phyloP scores from a whole-genome alignment of 2,329 filamentous ascomycete species.

The Colletotrichum caudatum region DNA sequence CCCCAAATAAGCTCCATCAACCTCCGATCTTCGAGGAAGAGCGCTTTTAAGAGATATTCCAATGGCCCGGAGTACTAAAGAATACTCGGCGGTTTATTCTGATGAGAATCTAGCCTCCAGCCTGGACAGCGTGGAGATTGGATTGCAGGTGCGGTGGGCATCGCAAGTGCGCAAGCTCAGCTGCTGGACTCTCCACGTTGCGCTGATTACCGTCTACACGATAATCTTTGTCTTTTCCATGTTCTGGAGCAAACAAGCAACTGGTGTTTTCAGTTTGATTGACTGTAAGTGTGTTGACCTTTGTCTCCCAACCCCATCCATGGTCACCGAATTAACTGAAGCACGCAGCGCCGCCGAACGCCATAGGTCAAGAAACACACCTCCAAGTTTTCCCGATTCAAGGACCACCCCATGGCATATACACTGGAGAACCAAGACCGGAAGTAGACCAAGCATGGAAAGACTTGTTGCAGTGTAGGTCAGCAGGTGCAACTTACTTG shows the following conservation, averaged over 20 bases:
- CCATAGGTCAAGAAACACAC: slow-evolving; percentile 26
- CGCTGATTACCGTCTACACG: slow-evolving; percentile 24
- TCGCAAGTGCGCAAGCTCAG: slow-evolving; percentile 8
- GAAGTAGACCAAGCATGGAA: slow-evolving; percentile 39
- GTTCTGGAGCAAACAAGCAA: neutral
- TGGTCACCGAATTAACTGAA: neutral
- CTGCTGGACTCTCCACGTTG: slow-evolving; percentile 27
- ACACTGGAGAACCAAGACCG: slow-evolving; percentile 33
- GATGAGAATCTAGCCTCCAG: slow-evolving; percentile 26
- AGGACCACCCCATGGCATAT: slow-evolving; percentile 36
- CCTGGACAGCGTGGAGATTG: slow-evolving; percentile 23
- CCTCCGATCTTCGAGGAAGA: neutral
- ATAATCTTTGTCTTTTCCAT: slow-evolving; percentile 13
- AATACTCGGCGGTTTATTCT: slow-evolving; percentile 19
- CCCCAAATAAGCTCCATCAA: neutral
- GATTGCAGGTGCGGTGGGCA: neutral
- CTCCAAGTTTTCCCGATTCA: slow-evolving; percentile 38
- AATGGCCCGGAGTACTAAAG: slow-evolving; percentile 14
- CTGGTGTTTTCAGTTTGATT: slow-evolving; percentile 27
- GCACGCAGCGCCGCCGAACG: slow-evolving; percentile 20
- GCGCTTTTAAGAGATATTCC: neutral
- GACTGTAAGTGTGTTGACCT: slow-evolving; percentile 10
- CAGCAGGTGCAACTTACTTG: neutral
- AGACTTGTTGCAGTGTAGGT: slow-evolving; percentile 33
- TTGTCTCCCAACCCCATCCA: no score